Percentiles rank a stretch among this genome's conserved stretches.
These are phyloP conservation scores for Gilbertella persicaria DNA, from an alignment of 371 early-diverging fungal species.

Conservation along the genomic window DNA sequence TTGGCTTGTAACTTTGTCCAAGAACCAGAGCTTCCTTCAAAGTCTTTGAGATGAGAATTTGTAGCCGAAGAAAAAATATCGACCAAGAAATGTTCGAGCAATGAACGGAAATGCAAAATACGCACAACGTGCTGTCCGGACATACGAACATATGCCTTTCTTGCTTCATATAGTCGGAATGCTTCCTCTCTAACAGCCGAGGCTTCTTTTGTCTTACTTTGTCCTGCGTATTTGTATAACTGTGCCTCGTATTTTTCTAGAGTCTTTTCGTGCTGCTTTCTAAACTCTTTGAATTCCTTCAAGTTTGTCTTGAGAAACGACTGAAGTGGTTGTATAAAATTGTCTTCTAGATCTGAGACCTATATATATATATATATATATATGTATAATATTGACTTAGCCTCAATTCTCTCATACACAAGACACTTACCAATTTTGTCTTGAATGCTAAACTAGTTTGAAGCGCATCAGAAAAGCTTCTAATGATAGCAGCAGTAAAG, in stretches of 20 bases:
- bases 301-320: constrained; percentile 64
- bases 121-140: constrained; percentile 50
- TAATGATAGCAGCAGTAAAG: constrained; percentile 49
- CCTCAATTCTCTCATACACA: too few species aligned
- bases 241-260: constrained; percentile 71
- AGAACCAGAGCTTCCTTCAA: constrained; percentile 35
- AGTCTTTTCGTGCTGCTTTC: constrained; percentile 57
- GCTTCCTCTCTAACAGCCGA: constrained; percentile 72
- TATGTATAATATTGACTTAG: too few species aligned
- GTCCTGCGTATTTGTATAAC: constrained; percentile 52
- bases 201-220: constrained; percentile 69
- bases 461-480: constrained; percentile 55
- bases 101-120: constrained; percentile 43
- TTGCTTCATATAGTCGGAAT: constrained; percentile 64
- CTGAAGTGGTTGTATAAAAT: constrained; percentile 61
- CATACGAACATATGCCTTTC: constrained; percentile 62
- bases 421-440: constrained; percentile 50
- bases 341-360: constrained; percentile 63
- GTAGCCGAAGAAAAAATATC: constrained; percentile 42
- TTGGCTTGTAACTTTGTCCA: constrained; percentile 40
- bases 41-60: constrained; percentile 38
- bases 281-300: constrained; percentile 63
- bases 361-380: too few species aligned
- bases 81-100: constrained; percentile 43
- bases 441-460: constrained; percentile 57